A percentile compares a stretch with the other conserved stretches of the same genome.
phyloP scores from a whole-genome alignment of 129 eudicot genomes.

The Flaveria sonorensis region DNA sequence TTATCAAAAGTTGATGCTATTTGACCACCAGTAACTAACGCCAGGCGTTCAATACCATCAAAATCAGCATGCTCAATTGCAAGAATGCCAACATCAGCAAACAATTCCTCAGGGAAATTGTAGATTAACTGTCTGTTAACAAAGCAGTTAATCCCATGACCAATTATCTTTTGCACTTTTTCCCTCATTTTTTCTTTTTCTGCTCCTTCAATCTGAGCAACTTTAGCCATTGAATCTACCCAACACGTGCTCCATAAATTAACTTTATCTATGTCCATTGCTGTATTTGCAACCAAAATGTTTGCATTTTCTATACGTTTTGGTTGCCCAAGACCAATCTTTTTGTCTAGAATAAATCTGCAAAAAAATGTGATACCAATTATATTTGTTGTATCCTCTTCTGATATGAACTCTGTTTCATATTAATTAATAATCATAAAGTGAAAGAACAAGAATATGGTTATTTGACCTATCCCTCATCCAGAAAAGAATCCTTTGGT shows the following conservation, averaged over 20 bases:
- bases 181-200: conserved; percentile 96
- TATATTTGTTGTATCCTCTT: neutral
- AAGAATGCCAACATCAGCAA: conserved; percentile 96
- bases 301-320: conserved; percentile 96
- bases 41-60: conserved; percentile 93
- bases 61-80: conserved; percentile 99
- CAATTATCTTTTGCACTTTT: conserved; percentile 87
- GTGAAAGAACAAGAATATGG: neutral
- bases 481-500: conserved; percentile 71
- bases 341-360: conserved; percentile 95
- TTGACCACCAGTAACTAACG: conserved; percentile 93
- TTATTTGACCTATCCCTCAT: conserved; percentile 65
- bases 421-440: neutral
- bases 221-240: conserved; percentile 95
- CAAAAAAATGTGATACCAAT: neutral
- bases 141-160: conserved; percentile 91
- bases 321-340: conserved; percentile 94
- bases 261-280: conserved; percentile 98
- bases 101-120: conserved; percentile 91
- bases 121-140: conserved; percentile 88
- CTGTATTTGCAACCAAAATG: conserved; percentile 89
- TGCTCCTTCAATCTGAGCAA: conserved; percentile 88
- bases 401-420: neutral
- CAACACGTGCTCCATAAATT: conserved; percentile 97
- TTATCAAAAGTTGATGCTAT: conserved; percentile 97